A percentile compares a stretch with the other conserved stretches of the same genome.
Evolutionary conservation across 257 asterid species (phyloP).

Genomic region (Fraxinus quadrangulata): DNA sequence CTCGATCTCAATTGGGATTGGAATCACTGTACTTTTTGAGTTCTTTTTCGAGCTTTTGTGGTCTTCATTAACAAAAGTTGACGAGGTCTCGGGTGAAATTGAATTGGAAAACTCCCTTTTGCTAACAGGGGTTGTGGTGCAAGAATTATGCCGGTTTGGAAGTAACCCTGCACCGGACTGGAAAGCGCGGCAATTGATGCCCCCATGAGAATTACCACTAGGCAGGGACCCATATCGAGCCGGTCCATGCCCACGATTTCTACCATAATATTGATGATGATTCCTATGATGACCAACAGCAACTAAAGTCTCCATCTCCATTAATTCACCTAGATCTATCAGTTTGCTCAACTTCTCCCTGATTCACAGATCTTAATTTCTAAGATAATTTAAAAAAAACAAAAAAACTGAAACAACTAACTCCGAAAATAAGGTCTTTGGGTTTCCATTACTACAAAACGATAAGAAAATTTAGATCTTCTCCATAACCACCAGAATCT

Average conservation of each 20-base stretch:
- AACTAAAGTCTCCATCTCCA: constrained; percentile 72
- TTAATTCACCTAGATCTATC: constrained; percentile 8
- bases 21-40: constrained; percentile 38
- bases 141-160: constrained; percentile 44
- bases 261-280: constrained; percentile 44
- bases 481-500: background rate
- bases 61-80: constrained; percentile 30
- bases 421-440: constrained; percentile 10
- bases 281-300: constrained; percentile 65
- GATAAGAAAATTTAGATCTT: constrained; percentile 7
- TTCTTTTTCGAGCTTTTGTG: constrained; percentile 35
- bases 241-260: constrained; percentile 33
- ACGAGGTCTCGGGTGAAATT: constrained; percentile 45
- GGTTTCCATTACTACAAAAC: constrained; percentile 15
- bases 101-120: constrained; percentile 29
- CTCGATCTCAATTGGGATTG: constrained; percentile 34
- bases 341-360: constrained; percentile 8
- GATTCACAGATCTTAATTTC: constrained; percentile 24
- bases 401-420: constrained; percentile 11
- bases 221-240: constrained; percentile 36
- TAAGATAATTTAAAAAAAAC: constrained; percentile 1
- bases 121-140: constrained; percentile 38
- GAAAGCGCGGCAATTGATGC: constrained; percentile 47
- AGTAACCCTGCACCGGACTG: constrained; percentile 44
- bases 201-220: constrained; percentile 30